Percentiles rank a stretch among this genome's conserved stretches.
Evolutionary conservation across 106 monocot genomes (phyloP).

Genomic region (Dioscorea dumetorum): DNA sequence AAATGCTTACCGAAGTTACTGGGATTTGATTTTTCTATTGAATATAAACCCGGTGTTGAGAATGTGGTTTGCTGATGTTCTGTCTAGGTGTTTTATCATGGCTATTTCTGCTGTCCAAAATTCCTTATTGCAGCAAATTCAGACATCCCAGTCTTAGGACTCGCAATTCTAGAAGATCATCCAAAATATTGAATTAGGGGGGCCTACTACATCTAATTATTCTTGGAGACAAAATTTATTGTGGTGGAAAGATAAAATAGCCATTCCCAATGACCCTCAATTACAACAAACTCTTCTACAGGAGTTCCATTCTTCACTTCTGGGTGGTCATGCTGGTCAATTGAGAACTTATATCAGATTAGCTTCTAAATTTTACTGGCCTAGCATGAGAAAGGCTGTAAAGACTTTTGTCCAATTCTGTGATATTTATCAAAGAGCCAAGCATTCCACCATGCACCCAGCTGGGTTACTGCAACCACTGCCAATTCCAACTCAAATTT

Average conservation of each 20-base stretch:
- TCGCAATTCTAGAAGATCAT: not conserved
- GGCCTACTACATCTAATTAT: too few relatives aligned
- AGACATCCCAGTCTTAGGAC: not conserved
- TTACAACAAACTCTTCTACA: not conserved
- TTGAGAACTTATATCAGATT: not conserved
- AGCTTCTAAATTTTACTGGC: not conserved
- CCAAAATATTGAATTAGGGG: not conserved
- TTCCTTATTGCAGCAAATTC: too few relatives aligned
- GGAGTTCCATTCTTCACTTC: not conserved
- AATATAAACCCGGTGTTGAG: not conserved
- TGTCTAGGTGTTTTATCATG: too few relatives aligned
- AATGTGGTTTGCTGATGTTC: not conserved
- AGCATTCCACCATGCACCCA: not conserved
- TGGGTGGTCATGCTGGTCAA: not conserved
- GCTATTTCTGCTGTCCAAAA: too few relatives aligned
- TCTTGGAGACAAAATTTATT: not conserved
- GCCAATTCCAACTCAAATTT: not conserved
- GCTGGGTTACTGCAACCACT: not conserved
- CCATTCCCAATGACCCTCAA: not conserved
- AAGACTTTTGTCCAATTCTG: not conserved
- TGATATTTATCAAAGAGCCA: not conserved
- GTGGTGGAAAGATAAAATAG: not conserved
- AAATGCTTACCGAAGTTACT: too few relatives aligned
- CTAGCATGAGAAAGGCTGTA: not conserved
- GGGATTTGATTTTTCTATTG: not conserved